These are phyloP conservation scores for Trypanosoma caninum DNA, from an alignment of 208 protist species.

Conservation along the genomic window DNA sequence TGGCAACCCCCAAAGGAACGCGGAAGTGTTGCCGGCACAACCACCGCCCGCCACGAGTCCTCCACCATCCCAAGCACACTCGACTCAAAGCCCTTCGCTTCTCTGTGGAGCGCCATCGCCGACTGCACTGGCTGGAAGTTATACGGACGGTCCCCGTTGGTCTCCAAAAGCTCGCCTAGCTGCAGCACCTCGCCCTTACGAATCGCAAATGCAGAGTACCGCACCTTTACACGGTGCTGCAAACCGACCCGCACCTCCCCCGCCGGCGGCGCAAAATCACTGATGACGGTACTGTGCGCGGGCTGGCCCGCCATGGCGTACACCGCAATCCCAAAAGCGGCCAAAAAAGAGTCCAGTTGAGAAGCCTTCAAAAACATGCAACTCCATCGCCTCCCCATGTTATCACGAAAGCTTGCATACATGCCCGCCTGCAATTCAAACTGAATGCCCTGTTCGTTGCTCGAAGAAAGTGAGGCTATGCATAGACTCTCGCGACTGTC, in stretches of 20 bases:
- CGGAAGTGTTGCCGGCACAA: constrained; percentile 32
- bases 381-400: constrained; percentile 46
- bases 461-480: constrained; percentile 38
- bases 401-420: constrained; percentile 72
- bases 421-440: constrained; percentile 40
- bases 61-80: constrained; percentile 58
- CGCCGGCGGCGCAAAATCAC: constrained; percentile 43
- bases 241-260: constrained; percentile 34
- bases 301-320: constrained; percentile 57
- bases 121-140: constrained; percentile 46
- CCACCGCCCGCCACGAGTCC: constrained; percentile 39
- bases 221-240: constrained; percentile 24
- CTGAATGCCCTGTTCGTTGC: constrained; percentile 48
- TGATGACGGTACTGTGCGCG: constrained; percentile 26
- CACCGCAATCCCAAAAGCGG: constrained; percentile 54
- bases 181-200: constrained; percentile 9
- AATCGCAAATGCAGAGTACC: constrained; percentile 47
- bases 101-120: constrained; percentile 26
- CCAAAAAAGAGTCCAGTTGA: constrained; percentile 44
- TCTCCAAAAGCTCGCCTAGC: constrained; percentile 12
- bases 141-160: constrained; percentile 28
- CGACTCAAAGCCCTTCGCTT: constrained; percentile 59
- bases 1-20: constrained; percentile 18
- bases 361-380: constrained; percentile 40
- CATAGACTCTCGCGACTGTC: constrained; percentile 58